phyloP scores from a whole-genome alignment of 1,139 yeast species.

The Diutina pseudorugosa region DNA sequence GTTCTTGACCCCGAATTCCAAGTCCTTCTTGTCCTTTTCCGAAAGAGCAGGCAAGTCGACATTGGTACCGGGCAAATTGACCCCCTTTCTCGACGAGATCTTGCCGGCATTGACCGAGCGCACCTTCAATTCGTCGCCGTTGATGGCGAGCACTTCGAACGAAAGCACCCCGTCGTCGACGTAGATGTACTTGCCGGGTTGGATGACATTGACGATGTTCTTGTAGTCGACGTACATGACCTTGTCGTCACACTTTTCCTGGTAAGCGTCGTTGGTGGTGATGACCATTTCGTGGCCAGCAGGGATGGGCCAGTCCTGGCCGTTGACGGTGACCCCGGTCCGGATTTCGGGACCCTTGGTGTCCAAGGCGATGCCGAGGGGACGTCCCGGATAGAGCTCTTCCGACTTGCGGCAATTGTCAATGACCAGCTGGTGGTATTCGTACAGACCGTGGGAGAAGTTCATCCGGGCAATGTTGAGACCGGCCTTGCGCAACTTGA shows the following conservation, averaged over 20 bases:
- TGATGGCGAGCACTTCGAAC: slow-evolving; percentile 81
- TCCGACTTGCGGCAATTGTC: slow-evolving; percentile 95
- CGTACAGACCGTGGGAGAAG: slow-evolving; percentile 96
- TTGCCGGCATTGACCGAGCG: slow-evolving; percentile 87
- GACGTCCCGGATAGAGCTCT: slow-evolving; percentile 85
- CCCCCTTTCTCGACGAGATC: slow-evolving; percentile 97
- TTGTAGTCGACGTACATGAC: slow-evolving; percentile 87
- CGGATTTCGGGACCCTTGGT: slow-evolving; percentile 99
- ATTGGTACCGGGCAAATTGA: slow-evolving; percentile 96
- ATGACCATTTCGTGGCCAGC: slow-evolving; percentile 86
- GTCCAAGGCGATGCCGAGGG: slow-evolving; percentile 95
- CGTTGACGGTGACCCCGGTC: slow-evolving; percentile 85
- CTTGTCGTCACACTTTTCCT: slow-evolving; percentile 59
- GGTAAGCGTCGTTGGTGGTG: slow-evolving; percentile 80
- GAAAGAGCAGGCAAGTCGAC: slow-evolving; percentile 97
- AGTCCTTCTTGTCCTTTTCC: slow-evolving; percentile 89
- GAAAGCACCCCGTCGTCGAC: slow-evolving; percentile 97
- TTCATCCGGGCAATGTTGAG: slow-evolving; percentile 96
- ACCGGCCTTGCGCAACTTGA: slow-evolving; percentile 90
- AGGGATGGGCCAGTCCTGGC: slow-evolving; percentile 67
- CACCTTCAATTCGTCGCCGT: slow-evolving; percentile 73
- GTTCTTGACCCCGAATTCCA: slow-evolving; percentile 91
- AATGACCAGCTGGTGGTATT: slow-evolving; percentile 91
- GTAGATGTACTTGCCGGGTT: slow-evolving; percentile 78
- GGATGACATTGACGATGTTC: slow-evolving; percentile 90